These are phyloP conservation scores for Ogataea methanolica DNA, from an alignment of 805 yeast genomes.

Conservation along the genomic window DNA sequence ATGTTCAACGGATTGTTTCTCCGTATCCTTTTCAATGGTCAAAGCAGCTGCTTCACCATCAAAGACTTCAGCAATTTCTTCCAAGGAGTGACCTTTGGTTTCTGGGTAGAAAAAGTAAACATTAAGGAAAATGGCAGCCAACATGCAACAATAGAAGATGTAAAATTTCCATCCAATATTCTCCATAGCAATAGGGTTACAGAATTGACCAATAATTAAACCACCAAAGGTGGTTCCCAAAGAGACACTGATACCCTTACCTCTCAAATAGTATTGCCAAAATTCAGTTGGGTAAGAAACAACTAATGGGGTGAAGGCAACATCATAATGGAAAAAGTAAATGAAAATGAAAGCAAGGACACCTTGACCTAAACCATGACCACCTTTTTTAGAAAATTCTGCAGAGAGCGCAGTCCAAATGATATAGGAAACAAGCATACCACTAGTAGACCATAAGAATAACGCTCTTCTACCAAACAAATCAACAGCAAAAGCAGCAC, in stretches of 20 bases:
- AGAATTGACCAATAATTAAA: slow-evolving; percentile 14
- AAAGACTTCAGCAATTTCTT: slow-evolving; percentile 50
- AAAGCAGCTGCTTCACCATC: slow-evolving; percentile 28
- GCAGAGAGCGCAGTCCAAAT: slow-evolving; percentile 46
- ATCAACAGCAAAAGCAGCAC: slow-evolving; percentile 26
- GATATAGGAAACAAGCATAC: slow-evolving; percentile 35
- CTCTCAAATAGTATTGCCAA: slow-evolving; percentile 50
- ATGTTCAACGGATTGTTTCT: slow-evolving; percentile 11
- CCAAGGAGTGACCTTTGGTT: slow-evolving; percentile 62
- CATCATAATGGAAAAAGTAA: slow-evolving; percentile 35
- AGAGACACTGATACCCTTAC: slow-evolving; percentile 52
- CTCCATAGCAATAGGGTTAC: slow-evolving; percentile 34
- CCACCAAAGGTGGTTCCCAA: slow-evolving; percentile 11
- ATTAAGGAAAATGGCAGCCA: slow-evolving; percentile 20
- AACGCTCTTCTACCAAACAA: slow-evolving; percentile 32
- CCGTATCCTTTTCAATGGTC: slow-evolving; percentile 3
- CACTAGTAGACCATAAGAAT: slow-evolving; percentile 30
- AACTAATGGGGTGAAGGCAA: slow-evolving; percentile 43
- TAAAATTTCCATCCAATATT: slow-evolving; percentile 34
- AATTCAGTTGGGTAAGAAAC: slow-evolving; percentile 39
- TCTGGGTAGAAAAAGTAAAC: slow-evolving; percentile 46
- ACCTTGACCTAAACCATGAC: slow-evolving; percentile 7
- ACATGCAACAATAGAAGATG: slow-evolving; percentile 32
- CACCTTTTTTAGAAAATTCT: slow-evolving; percentile 9
- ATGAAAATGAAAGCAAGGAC: slow-evolving; percentile 13